phyloP scores from a whole-genome alignment of 1,284 basidiomycete species.

The Coriolopsis trogii region DNA sequence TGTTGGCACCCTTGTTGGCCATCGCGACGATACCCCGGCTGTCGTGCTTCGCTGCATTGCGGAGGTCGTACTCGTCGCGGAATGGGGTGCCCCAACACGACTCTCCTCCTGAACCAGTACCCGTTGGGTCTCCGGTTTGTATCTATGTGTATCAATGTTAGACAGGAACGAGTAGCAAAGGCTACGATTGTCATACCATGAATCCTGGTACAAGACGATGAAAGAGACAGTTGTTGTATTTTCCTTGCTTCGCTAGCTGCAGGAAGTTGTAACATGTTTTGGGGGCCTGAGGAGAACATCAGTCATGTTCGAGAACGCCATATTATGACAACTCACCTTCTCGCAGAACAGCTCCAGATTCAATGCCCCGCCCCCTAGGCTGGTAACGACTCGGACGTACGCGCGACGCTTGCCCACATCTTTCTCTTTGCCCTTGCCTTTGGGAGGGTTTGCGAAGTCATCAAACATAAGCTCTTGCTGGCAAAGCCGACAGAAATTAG shows the following conservation, averaged over 20 bases:
- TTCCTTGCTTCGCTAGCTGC: constrained; percentile 85
- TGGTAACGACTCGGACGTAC: constrained; percentile 91
- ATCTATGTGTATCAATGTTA: constrained; percentile 48
- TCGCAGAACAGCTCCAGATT: constrained; percentile 94
- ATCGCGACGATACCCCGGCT: constrained; percentile 82
- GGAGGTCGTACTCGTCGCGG: constrained; percentile 88
- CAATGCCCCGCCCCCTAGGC: constrained; percentile 81
- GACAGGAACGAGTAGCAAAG: neutral
- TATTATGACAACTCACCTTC: constrained; percentile 51
- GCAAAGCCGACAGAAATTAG: neutral
- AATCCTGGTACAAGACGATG: constrained; percentile 96
- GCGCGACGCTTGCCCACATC: constrained; percentile 88
- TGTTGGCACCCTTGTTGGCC: constrained; percentile 90
- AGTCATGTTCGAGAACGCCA: neutral
- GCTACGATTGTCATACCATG: constrained; percentile 64
- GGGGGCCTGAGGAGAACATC: constrained; percentile 64
- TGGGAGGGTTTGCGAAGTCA: constrained; percentile 74
- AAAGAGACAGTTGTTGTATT: constrained; percentile 90
- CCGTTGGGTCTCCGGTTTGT: constrained; percentile 96
- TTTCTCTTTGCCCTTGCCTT: constrained; percentile 89
- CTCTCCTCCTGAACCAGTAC: constrained; percentile 91
- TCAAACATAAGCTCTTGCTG: constrained; percentile 94
- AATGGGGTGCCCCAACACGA: constrained; percentile 97
- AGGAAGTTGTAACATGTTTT: constrained; percentile 99
- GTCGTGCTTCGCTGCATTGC: constrained; percentile 86